Evolutionary conservation across 73 alveolate genomes (phyloP).

Genomic region (Paramecium biaurelia): DNA sequence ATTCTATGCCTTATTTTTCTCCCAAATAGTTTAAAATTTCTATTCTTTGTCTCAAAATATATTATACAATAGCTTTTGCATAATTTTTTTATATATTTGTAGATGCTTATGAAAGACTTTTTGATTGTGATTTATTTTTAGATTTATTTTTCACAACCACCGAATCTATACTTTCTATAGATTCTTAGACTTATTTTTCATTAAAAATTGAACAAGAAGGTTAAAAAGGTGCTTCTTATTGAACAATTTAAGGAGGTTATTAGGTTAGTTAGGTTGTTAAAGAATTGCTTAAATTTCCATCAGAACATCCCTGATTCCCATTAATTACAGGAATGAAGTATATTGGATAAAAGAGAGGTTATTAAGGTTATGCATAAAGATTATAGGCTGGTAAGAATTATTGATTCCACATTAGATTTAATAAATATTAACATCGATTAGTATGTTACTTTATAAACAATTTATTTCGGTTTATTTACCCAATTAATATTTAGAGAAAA

Average conservation of each 20-base stretch:
- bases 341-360: background rate
- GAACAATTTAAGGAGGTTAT: background rate
- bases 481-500: background rate
- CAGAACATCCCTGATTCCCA: background rate
- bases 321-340: background rate
- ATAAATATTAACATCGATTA: background rate
- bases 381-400: background rate
- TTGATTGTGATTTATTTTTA: background rate
- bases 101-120: background rate
- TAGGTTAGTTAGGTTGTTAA: background rate
- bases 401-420: background rate
- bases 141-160: background rate
- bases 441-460: background rate
- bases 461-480: background rate
- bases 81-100: background rate
- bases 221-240: background rate
- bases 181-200: background rate
- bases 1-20: background rate
- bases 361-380: background rate
- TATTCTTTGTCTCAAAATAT: background rate
- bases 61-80: constrained; percentile 8
- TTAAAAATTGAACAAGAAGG: background rate
- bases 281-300: background rate
- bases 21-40: background rate
- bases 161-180: background rate